Evolutionary conservation across 202 grass and related monocot genomes (phyloP).

Genomic region (Elaeis oleifera): DNA sequence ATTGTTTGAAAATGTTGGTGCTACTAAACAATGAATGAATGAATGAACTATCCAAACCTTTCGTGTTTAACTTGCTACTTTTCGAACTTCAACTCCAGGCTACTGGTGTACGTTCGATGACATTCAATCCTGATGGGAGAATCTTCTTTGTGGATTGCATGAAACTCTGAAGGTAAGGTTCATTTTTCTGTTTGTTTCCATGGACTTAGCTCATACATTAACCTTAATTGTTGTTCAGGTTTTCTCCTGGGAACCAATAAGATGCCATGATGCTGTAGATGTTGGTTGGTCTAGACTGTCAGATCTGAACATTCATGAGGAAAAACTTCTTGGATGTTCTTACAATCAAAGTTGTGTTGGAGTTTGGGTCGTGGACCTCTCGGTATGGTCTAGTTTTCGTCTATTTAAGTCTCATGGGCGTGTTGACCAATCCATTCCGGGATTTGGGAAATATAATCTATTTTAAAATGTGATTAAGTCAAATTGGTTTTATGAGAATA

Average conservation of each 20-base stretch:
- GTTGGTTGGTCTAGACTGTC: constrained; percentile 95
- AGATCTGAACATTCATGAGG: constrained; percentile 95
- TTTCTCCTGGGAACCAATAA: constrained; percentile 98
- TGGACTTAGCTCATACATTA: background rate
- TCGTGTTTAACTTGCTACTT: background rate
- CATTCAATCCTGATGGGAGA: constrained; percentile 94
- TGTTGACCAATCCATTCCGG: no score
- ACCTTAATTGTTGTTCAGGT: constrained; percentile 39
- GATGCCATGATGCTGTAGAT: constrained; percentile 91
- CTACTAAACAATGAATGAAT: no score
- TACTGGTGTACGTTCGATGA: constrained; percentile 88
- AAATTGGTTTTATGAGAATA: background rate
- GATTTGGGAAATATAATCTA: no score
- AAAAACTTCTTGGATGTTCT: constrained; percentile 98
- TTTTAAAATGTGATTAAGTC: no score
- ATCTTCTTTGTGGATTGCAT: constrained; percentile 86
- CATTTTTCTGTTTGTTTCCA: constrained; percentile 11
- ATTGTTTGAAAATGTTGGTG: no score
- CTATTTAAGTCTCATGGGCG: background rate
- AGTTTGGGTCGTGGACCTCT: constrained; percentile 96
- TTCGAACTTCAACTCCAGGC: constrained; percentile 44
- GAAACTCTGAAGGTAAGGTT: constrained; percentile 76
- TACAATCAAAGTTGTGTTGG: constrained; percentile 99
- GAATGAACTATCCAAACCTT: no score
- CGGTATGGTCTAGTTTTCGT: constrained; percentile 32